These are phyloP conservation scores for Amaranthus tricolor DNA, from an alignment of 179 eudicot species.

Conservation along the genomic window DNA sequence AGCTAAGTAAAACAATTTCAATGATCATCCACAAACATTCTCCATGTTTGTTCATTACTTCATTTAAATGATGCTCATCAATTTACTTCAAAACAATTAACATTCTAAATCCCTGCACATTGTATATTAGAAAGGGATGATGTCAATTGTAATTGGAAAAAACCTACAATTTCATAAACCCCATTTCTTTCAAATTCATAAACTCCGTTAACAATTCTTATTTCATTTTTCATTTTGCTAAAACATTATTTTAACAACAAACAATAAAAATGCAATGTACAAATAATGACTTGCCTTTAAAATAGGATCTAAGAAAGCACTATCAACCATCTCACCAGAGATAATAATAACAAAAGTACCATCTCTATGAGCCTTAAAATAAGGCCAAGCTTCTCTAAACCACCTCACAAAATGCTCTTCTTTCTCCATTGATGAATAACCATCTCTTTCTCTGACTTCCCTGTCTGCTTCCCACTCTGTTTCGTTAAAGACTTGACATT, in stretches of 20 bases:
- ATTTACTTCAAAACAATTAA: too few relatives aligned
- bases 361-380: constrained; percentile 70
- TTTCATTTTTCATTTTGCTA: too few relatives aligned
- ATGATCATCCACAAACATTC: too few relatives aligned
- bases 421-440: constrained; percentile 21
- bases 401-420: constrained; percentile 65
- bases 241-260: background rate
- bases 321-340: constrained; percentile 74
- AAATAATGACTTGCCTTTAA: constrained; percentile 51
- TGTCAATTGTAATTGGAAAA: too few relatives aligned
- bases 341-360: constrained; percentile 70
- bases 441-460: constrained; percentile 13
- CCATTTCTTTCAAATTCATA: too few relatives aligned
- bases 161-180: too few relatives aligned
- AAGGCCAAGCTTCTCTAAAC: constrained; percentile 88
- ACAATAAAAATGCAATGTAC: background rate
- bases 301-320: constrained; percentile 55
- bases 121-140: too few relatives aligned
- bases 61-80: too few relatives aligned
- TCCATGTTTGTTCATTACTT: too few relatives aligned
- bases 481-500: constrained; percentile 37
- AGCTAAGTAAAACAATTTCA: too few relatives aligned
- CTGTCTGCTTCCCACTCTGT: constrained; percentile 34
- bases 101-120: too few relatives aligned
- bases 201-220: too few relatives aligned